phyloP scores from a whole-genome alignment of 2,329 filamentous ascomycete genomes.

The Calonectria multiphialidica region DNA sequence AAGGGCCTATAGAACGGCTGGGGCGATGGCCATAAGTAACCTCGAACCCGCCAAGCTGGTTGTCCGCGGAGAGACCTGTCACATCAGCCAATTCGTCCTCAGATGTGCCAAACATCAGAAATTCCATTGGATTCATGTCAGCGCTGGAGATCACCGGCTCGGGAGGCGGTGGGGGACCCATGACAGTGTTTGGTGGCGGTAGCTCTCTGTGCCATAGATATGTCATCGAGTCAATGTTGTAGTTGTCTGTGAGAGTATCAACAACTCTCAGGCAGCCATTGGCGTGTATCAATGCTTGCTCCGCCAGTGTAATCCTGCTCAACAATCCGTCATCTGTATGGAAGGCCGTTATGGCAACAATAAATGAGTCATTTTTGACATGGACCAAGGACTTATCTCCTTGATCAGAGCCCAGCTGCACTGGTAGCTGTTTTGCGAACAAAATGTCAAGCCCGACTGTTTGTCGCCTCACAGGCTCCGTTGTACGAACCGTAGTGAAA shows the following conservation, averaged over 20 bases:
- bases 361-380: neutral
- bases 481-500: neutral
- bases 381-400: slow-evolving; percentile 1
- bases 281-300: neutral
- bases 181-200: neutral
- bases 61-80: neutral
- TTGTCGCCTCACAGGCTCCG: neutral
- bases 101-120: slow-evolving; percentile 12
- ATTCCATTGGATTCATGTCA: slow-evolving; percentile 1
- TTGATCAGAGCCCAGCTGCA: neutral
- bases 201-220: slow-evolving; percentile 12
- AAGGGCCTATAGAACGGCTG: slow-evolving; percentile 1
- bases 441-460: neutral
- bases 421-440: neutral
- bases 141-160: too few species aligned
- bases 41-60: slow-evolving; percentile 14
- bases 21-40: slow-evolving; percentile 2
- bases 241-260: neutral
- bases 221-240: neutral
- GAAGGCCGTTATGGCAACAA: neutral
- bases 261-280: neutral
- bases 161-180: neutral
- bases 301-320: neutral
- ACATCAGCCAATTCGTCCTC: slow-evolving; percentile 4
- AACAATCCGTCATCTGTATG: neutral